A percentile compares a stretch with the other conserved stretches of the same genome.
phyloP scores from a whole-genome alignment of 768 basidiomycete species.

The Trametes cinnabarina region DNA sequence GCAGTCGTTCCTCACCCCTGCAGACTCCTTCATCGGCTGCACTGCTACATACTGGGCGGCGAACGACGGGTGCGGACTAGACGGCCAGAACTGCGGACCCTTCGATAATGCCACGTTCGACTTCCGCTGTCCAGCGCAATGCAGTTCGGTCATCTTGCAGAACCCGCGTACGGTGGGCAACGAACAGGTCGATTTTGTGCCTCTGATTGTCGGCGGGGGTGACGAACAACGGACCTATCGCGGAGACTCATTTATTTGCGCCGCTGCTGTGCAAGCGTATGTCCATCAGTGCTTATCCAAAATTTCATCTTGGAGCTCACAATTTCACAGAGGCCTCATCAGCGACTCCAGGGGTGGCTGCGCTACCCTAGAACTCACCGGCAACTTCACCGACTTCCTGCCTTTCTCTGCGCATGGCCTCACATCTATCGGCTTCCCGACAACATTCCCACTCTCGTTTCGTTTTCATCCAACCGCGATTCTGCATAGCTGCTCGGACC shows the following conservation, averaged over 20 bases:
- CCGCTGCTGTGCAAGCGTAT: constrained; percentile 79
- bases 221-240: constrained; percentile 71
- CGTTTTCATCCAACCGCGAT: constrained; percentile 48
- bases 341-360: constrained; percentile 73
- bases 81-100: constrained; percentile 64
- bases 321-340: constrained; percentile 54
- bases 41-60: constrained; percentile 69
- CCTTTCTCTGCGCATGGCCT: constrained; percentile 61
- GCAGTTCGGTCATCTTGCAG: constrained; percentile 58
- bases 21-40: constrained; percentile 62
- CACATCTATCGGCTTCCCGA: constrained; percentile 69
- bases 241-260: constrained; percentile 82
- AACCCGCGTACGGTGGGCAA: constrained; percentile 75
- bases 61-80: constrained; percentile 70
- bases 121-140: constrained; percentile 81
- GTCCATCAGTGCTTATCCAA: constrained; percentile 20
- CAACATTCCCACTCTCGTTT: constrained; percentile 71
- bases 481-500: constrained; percentile 66
- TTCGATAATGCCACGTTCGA: constrained; percentile 61
- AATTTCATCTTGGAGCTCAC: too few species aligned
- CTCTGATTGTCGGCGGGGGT: constrained; percentile 84
- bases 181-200: constrained; percentile 60
- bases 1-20: constrained; percentile 68
- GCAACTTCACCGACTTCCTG: constrained; percentile 69
- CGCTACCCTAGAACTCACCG: constrained; percentile 62